Percentiles rank a stretch among this genome's conserved stretches.
These are phyloP conservation scores for Protomyces macrosporus DNA, from an alignment of 1,139 yeast species.

Conservation along the genomic window DNA sequence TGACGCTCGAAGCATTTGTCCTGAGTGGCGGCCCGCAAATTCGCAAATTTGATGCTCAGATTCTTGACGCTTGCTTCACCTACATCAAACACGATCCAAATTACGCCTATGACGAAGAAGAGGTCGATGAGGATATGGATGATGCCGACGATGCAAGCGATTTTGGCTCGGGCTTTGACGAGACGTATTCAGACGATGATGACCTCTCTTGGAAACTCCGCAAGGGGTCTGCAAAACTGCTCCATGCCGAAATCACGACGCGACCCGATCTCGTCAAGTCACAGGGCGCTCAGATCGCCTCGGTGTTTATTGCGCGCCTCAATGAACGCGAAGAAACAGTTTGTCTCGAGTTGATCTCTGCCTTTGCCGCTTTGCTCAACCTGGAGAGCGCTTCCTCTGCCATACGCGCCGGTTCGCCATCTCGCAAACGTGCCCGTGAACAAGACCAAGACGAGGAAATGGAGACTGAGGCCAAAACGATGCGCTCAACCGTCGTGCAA, in stretches of 20 bases:
- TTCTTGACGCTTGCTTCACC: conserved; percentile 41
- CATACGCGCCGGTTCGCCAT: neutral
- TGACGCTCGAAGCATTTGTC: conserved; percentile 37
- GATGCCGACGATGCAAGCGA: conserved; percentile 40
- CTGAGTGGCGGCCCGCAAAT: conserved; percentile 34
- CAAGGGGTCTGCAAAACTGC: conserved; percentile 49
- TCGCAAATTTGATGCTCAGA: conserved; percentile 37
- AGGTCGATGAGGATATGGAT: conserved; percentile 40
- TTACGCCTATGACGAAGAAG: conserved; percentile 38
- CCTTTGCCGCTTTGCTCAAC: conserved; percentile 33
- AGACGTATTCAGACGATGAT: conserved; percentile 48
- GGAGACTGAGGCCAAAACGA: conserved; percentile 6
- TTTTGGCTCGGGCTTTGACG: conserved; percentile 37
- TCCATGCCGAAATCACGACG: conserved; percentile 43
- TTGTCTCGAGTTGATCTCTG: conserved; percentile 39
- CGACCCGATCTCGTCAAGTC: conserved; percentile 36
- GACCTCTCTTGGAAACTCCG: conserved; percentile 72
- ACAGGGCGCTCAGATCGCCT: conserved; percentile 34
- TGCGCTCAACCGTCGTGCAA: neutral
- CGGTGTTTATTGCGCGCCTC: conserved; percentile 36
- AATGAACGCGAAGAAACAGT: conserved; percentile 44
- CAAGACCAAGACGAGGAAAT: neutral
- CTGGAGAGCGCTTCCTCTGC: neutral
- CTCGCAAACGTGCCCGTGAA: conserved; percentile 15
- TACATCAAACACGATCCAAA: conserved; percentile 61